A percentile compares a stretch with the other conserved stretches of the same genome.
phyloP scores from a whole-genome alignment of 2,329 filamentous ascomycete genomes.

The Xylaria sp. region DNA sequence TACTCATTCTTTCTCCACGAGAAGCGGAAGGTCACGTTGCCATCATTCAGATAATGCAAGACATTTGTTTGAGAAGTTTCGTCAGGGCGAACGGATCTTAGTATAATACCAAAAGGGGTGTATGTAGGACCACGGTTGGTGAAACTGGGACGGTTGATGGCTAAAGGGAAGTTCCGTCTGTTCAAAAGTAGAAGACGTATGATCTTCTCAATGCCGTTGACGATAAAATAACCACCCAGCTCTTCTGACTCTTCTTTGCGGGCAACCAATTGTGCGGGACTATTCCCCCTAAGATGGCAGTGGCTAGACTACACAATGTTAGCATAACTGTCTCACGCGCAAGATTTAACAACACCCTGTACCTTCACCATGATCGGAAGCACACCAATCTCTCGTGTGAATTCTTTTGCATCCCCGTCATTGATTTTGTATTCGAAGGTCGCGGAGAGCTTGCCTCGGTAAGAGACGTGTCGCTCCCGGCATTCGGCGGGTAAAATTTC shows the following conservation, averaged over 20 bases:
- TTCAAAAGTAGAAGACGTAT: constrained; percentile 91
- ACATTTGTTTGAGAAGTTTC: constrained; percentile 98
- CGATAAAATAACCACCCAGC: constrained; percentile 93
- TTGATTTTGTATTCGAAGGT: constrained; percentile 88
- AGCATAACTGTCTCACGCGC: constrained; percentile 1
- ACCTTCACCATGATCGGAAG: constrained; percentile 94
- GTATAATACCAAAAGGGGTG: constrained; percentile 87
- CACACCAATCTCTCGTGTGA: constrained; percentile 83
- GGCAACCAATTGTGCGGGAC: constrained; percentile 80
- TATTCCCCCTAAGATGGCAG: constrained; percentile 87
- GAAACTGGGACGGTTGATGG: constrained; percentile 90
- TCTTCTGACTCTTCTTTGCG: constrained; percentile 96
- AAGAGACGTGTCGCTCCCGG: constrained; percentile 90
- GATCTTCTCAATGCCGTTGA: constrained; percentile 97
- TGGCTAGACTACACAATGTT: constrained; percentile 69
- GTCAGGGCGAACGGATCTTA: constrained; percentile 92
- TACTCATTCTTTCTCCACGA: constrained; percentile 98
- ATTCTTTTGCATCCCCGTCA: constrained; percentile 81
- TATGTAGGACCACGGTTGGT: constrained; percentile 84
- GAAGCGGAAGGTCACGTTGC: constrained; percentile 95
- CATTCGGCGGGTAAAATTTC: constrained; percentile 92
- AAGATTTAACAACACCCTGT: constrained; percentile 38
- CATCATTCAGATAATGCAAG: constrained; percentile 92
- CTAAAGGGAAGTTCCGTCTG: constrained; percentile 92
- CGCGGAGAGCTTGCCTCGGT: constrained; percentile 83